Base-by-base conservation (phyloP, 768 basidiomycete genomes). In the Mycena alexandri region DNA sequence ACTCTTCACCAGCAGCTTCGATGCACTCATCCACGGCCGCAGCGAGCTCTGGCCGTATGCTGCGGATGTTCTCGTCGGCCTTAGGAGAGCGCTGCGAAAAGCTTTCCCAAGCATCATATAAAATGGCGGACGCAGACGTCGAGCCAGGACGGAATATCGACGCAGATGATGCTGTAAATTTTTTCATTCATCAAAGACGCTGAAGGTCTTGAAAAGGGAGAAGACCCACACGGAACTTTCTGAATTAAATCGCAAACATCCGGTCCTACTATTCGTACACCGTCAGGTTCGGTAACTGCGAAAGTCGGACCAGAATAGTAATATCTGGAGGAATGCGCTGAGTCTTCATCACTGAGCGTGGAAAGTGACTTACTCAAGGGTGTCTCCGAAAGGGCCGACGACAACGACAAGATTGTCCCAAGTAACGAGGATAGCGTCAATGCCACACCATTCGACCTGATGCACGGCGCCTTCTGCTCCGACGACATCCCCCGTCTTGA, bases 391-490 rank as follows among this genome's bases (percentile, higher is more conserved):
- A 16, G 98, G 98, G 7, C 97, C 96, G n/a, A 98, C 94, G 34
- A 99, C 83, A 4, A 95, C 81, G 0, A 90, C 92, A 34, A 91
- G 79, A 21, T 85, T 81, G 47, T 89, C 87, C 94, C 95, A 98
- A 21, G 90, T 91, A 19, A 98, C 85, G 4, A 95, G 83, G 50
- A 99, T 92, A 0, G 96, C 95, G 78, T 99, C 96, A 75, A 95
- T 95, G 1, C 96, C 96, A 76, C 96, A 98, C 98, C 98, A 99
- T 74, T 92, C 93, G 0, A 95, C 90, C 70, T 92, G 91, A 41
- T 83, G 82, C 3, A 93, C 84, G 5, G 82, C 77, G 2, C 90
- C 91, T 21, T 88, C 84, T 0, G 85, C 87, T 8, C 83, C 87
- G 65, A 81, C 74, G 34, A 87, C 84, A 29, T 80, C 82, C 10